Conservation (phyloP, 768 basidiomycete species). For the Nidularia pulvinata region DNA sequence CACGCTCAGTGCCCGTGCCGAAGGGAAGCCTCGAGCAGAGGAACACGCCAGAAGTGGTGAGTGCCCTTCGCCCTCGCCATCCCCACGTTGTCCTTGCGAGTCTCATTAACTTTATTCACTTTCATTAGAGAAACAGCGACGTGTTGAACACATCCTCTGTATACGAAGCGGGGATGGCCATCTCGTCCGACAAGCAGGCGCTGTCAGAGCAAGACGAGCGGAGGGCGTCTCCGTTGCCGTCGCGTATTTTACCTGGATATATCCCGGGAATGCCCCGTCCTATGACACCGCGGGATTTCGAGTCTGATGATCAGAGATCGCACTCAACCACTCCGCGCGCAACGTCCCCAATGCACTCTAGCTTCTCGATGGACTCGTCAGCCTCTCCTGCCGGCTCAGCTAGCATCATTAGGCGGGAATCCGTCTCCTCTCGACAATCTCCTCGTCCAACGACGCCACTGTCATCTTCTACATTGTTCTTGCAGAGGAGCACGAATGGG, state of each 20-base stretch:
- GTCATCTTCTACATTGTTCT: constrained; percentile 43
- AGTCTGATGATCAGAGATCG: constrained; percentile 68
- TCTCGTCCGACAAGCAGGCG: constrained; percentile 62
- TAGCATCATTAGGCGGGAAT: constrained; percentile 45
- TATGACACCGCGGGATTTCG: constrained; percentile 85
- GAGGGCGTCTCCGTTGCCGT: constrained; percentile 62
- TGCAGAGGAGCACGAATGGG: constrained; percentile 64
- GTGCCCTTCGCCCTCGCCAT: constrained; percentile 10
- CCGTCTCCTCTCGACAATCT: constrained; percentile 48
- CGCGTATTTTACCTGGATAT: constrained; percentile 75
- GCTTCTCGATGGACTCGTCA: neutral
- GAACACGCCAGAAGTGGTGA: constrained; percentile 21
- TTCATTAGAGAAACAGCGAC: constrained; percentile 28
- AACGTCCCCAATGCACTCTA: constrained; percentile 51
- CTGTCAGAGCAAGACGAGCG: constrained; percentile 46
- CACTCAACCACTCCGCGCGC: constrained; percentile 83
- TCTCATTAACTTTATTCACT: constrained; percentile 3
- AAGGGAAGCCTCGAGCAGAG: constrained; percentile 32
- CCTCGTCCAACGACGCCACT: constrained; percentile 49
- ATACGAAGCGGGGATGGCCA: constrained; percentile 67
- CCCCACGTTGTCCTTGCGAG: neutral
- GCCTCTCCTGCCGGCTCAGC: constrained; percentile 17
- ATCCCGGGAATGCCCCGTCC: constrained; percentile 90
- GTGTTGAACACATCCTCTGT: constrained; percentile 35
- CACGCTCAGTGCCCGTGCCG: constrained; percentile 54